Conservation (phyloP, 1,139 yeast genomes). For the Candida sp. region DNA sequence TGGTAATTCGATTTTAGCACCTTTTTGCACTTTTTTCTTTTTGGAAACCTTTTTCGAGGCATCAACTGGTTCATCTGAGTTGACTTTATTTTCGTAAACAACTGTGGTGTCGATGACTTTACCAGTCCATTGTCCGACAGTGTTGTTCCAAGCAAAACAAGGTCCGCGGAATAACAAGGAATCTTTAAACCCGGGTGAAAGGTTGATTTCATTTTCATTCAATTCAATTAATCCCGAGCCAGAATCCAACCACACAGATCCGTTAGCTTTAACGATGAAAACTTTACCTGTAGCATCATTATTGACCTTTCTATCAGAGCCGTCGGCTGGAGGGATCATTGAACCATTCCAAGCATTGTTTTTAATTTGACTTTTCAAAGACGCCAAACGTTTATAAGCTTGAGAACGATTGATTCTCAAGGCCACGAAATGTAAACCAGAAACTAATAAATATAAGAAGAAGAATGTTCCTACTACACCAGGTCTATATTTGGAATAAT, state of each 20-base stretch:
- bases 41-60: slow-evolving; percentile 16
- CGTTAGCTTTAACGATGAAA: slow-evolving; percentile 65
- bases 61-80: slow-evolving; percentile 7
- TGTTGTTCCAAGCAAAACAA: slow-evolving; percentile 37
- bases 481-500: slow-evolving; percentile 55
- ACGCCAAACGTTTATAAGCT: slow-evolving; percentile 55
- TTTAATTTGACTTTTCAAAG: slow-evolving; percentile 49
- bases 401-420: slow-evolving; percentile 56
- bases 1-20: slow-evolving; percentile 49
- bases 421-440: slow-evolving; percentile 58
- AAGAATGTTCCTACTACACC: slow-evolving; percentile 52
- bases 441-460: slow-evolving; percentile 46
- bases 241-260: slow-evolving; percentile 59
- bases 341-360: slow-evolving; percentile 62
- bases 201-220: slow-evolving; percentile 38
- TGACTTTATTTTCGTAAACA: slow-evolving; percentile 13
- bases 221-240: slow-evolving; percentile 27
- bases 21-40: slow-evolving; percentile 34
- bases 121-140: slow-evolving; percentile 35
- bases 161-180: slow-evolving; percentile 51
- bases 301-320: slow-evolving; percentile 37
- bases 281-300: slow-evolving; percentile 46
- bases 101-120: slow-evolving; percentile 23
- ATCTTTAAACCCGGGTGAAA: slow-evolving; percentile 48
- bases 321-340: slow-evolving; percentile 42